Evolutionary conservation across 768 basidiomycete species (phyloP).

Genomic region (Exsudoporus frostii): DNA sequence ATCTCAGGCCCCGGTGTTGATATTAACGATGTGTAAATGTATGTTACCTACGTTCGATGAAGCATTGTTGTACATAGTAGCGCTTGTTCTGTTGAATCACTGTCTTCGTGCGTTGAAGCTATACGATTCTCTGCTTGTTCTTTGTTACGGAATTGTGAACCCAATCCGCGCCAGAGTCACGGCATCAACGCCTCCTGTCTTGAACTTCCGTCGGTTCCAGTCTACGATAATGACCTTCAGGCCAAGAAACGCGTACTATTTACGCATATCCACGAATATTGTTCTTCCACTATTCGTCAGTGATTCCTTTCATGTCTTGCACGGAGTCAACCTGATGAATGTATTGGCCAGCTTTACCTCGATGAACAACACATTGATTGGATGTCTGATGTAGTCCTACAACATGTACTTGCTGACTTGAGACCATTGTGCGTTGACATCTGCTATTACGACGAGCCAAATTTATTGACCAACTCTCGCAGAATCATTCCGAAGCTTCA

Average conservation of each 20-base stretch:
- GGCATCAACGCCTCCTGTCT: background rate
- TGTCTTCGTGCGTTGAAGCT: background rate
- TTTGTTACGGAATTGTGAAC: background rate
- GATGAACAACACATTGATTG: constrained; percentile 85
- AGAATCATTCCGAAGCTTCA: constrained; percentile 69
- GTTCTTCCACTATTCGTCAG: constrained; percentile 79
- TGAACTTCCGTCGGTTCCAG: background rate
- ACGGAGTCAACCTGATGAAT: constrained; percentile 6
- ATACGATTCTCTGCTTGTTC: too few species aligned
- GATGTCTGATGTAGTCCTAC: constrained; percentile 84
- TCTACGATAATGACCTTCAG: constrained; percentile 54
- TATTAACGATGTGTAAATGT: constrained; percentile 36
- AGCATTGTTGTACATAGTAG: background rate
- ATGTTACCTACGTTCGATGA: background rate
- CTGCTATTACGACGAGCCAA: background rate
- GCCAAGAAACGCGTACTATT: constrained; percentile 75
- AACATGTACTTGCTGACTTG: constrained; percentile 77
- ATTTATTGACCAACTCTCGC: constrained; percentile 1
- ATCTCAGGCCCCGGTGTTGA: constrained; percentile 76
- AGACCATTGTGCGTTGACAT: constrained; percentile 54
- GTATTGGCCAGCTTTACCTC: constrained; percentile 61
- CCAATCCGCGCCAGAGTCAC: background rate
- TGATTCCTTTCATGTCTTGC: constrained; percentile 1
- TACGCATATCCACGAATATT: constrained; percentile 70
- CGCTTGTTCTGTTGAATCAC: background rate